A percentile compares a stretch with the other conserved stretches of the same genome.
These are phyloP conservation scores for Ophiostoma australiae DNA, from an alignment of 2,329 filamentous ascomycete genomes.

Conservation along the genomic window DNA sequence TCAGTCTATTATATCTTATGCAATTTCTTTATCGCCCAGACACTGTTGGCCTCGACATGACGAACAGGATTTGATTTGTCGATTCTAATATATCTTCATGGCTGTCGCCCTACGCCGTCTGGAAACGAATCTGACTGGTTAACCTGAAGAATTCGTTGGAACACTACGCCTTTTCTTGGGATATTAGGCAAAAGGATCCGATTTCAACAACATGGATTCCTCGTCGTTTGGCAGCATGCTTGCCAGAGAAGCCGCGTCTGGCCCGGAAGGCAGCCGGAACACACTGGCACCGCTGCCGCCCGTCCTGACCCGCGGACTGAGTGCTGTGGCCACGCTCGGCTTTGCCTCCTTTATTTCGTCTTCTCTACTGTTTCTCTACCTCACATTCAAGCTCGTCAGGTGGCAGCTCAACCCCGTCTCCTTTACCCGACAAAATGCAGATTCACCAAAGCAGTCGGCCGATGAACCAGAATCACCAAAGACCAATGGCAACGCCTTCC, in stretches of 20 bases:
- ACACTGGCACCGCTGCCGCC: conserved; percentile 37
- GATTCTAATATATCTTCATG: no score
- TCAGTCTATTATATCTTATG: no score
- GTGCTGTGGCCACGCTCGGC: conserved; percentile 37
- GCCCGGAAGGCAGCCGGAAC: conserved; percentile 31
- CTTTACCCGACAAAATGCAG: conserved; percentile 18
- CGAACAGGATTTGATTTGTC: not conserved
- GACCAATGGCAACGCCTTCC: conserved; percentile 36
- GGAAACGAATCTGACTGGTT: not conserved
- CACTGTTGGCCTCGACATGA: not conserved
- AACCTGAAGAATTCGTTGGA: no score
- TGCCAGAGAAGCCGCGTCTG: conserved; percentile 21
- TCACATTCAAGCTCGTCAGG: conserved; percentile 36
- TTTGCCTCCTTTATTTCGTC: conserved; percentile 38
- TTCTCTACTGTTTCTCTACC: conserved; percentile 34
- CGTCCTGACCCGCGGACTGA: conserved; percentile 36
- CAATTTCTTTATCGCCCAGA: no score
- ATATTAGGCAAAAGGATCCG: not conserved
- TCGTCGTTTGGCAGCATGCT: not conserved
- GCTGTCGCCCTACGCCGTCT: no score
- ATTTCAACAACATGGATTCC: conserved; percentile 1
- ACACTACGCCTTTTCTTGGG: no score
- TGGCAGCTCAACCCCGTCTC: conserved; percentile 33
- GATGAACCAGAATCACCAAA: conserved; percentile 14
- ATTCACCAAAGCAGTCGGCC: conserved; percentile 1